Evolutionary conservation across 2,329 filamentous ascomycete species (phyloP).

Genomic region (Endocalyx cinctus): DNA sequence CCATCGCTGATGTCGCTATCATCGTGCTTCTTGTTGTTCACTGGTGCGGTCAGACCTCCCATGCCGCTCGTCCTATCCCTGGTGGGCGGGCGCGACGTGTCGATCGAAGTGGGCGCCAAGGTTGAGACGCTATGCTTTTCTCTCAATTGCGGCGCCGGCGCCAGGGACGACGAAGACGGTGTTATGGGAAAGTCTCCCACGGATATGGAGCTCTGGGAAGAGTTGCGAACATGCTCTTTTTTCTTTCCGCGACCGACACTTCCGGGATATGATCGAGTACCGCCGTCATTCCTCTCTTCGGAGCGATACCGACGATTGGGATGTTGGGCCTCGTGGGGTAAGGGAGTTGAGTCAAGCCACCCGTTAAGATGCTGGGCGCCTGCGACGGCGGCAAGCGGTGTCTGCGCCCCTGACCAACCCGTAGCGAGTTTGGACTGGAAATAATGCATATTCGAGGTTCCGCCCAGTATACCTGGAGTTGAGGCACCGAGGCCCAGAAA

Average conservation of each 20-base stretch:
- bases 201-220: conserved; percentile 43
- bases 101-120: conserved; percentile 50
- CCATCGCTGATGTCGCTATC: conserved; percentile 15
- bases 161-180: conserved; percentile 9
- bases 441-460: conserved; percentile 73
- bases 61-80: conserved; percentile 34
- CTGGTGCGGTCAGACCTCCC: conserved; percentile 12
- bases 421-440: conserved; percentile 73
- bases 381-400: conserved; percentile 73
- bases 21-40: conserved; percentile 11
- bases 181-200: conserved; percentile 37
- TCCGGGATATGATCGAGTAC: too few species aligned
- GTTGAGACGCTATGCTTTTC: conserved; percentile 62
- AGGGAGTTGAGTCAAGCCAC: conserved; percentile 34
- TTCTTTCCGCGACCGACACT: conserved; percentile 22
- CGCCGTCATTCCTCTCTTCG: too few species aligned
- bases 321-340: background rate
- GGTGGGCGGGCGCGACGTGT: conserved; percentile 53
- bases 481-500: conserved; percentile 50
- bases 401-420: conserved; percentile 70
- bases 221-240: conserved; percentile 41
- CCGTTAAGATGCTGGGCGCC: conserved; percentile 59
- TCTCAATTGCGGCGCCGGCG: conserved; percentile 40
- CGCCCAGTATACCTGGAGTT: conserved; percentile 63
- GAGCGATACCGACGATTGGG: conserved; percentile 1